Conservation (phyloP, 2,329 filamentous ascomycete genomes). For the Hypoxylon sp. region DNA sequence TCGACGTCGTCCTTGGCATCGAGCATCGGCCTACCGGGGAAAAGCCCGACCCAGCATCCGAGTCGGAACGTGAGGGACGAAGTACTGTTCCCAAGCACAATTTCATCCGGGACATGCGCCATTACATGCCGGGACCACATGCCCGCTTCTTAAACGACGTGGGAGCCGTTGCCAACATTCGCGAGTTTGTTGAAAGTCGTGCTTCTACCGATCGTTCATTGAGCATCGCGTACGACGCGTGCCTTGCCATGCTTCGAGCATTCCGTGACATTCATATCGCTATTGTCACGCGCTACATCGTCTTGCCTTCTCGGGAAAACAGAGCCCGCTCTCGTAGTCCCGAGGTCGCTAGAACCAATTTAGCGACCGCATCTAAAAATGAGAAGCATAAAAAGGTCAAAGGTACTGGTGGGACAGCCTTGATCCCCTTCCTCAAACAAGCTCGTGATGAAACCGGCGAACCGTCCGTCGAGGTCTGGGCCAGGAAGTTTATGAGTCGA, state of each 20-base stretch:
- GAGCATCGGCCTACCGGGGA: slow-evolving; percentile 92
- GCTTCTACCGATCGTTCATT: slow-evolving; percentile 73
- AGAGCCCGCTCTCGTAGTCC: slow-evolving; percentile 74
- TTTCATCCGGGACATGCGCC: slow-evolving; percentile 97
- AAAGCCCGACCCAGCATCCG: slow-evolving; percentile 64
- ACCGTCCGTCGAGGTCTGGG: slow-evolving; percentile 81
- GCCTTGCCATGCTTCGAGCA: slow-evolving; percentile 75
- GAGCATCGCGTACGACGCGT: slow-evolving; percentile 89
- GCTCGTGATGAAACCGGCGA: slow-evolving; percentile 96
- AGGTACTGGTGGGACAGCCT: slow-evolving; percentile 91
- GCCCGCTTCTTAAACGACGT: slow-evolving; percentile 90
- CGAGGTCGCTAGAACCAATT: slow-evolving; percentile 70
- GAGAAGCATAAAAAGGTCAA: slow-evolving; percentile 74
- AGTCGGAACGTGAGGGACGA: slow-evolving; percentile 62
- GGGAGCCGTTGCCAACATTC: slow-evolving; percentile 85
- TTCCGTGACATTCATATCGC: slow-evolving; percentile 96
- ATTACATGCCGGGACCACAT: slow-evolving; percentile 96
- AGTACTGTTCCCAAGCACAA: slow-evolving; percentile 75
- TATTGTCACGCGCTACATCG: slow-evolving; percentile 96
- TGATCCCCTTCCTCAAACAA: slow-evolving; percentile 97
- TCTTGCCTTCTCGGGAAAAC: slow-evolving; percentile 85
- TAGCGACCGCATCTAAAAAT: slow-evolving; percentile 71
- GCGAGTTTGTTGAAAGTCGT: slow-evolving; percentile 80
- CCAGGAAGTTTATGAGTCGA: slow-evolving; percentile 70
- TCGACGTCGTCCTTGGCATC: slow-evolving; percentile 90